phyloP scores from a whole-genome alignment of 1,284 basidiomycete genomes.

The Hemileia vastatrix region DNA sequence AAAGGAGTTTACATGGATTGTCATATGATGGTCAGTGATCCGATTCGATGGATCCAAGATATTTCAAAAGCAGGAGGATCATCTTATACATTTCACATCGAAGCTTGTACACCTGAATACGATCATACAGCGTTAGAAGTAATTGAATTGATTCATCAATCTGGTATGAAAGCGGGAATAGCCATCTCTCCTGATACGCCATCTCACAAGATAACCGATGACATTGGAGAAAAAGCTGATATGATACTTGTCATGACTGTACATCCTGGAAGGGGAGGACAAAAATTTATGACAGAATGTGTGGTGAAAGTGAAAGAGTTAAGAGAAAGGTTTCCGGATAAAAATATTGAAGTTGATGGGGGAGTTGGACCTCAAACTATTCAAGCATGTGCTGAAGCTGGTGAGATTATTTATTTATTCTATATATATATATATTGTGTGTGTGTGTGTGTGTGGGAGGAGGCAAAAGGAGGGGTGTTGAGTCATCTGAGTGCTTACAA shows the following conservation, averaged over 20 bases:
- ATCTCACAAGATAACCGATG: slow-evolving; percentile 70
- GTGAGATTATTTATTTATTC: slow-evolving; percentile 45
- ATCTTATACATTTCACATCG: slow-evolving; percentile 93
- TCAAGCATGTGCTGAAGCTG: slow-evolving; percentile 78
- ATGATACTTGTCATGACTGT: slow-evolving; percentile 98
- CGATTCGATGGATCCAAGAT: slow-evolving; percentile 91
- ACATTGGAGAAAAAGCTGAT: slow-evolving; percentile 67
- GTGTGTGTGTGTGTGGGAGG: not conserved
- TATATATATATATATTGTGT: not conserved
- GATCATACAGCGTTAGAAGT: slow-evolving; percentile 52
- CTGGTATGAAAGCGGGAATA: slow-evolving; percentile 79
- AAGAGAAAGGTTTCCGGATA: slow-evolving; percentile 71
- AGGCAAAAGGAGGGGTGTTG: not conserved
- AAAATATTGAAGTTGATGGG: slow-evolving; percentile 95
- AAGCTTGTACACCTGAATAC: slow-evolving; percentile 51
- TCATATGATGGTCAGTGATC: slow-evolving; percentile 99
- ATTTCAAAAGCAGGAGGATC: slow-evolving; percentile 90
- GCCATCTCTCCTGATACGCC: slow-evolving; percentile 91
- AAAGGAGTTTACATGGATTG: slow-evolving; percentile 99
- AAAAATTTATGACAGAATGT: slow-evolving; percentile 91
- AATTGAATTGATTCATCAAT: slow-evolving; percentile 63
- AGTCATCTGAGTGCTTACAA: not conserved
- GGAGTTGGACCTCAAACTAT: slow-evolving; percentile 89
- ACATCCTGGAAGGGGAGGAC: slow-evolving; percentile 72
- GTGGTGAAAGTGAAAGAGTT: slow-evolving; percentile 71